phyloP scores from a whole-genome alignment of 495 filamentous ascomycete species.

The Aspergillus panamensis region DNA sequence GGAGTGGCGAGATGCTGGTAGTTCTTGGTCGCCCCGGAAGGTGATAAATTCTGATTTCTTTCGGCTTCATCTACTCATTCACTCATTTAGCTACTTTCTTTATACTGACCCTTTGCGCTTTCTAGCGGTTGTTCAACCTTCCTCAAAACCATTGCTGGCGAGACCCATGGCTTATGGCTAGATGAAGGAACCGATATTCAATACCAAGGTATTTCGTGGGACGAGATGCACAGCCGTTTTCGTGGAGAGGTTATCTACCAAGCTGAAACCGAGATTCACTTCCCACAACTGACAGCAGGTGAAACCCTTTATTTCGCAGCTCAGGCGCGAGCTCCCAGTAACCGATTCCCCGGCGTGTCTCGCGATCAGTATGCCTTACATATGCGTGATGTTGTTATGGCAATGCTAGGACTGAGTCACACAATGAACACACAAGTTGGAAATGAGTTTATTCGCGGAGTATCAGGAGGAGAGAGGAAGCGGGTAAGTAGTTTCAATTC shows the following conservation, averaged over 20 bases:
- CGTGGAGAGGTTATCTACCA: constrained; percentile 80
- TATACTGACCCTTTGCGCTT: not conserved
- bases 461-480: constrained; percentile 80
- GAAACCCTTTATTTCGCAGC: constrained; percentile 80
- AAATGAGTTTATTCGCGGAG: constrained; percentile 75
- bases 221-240: constrained; percentile 61
- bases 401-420: constrained; percentile 72
- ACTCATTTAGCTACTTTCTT: not conserved
- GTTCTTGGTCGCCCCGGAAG: constrained; percentile 73
- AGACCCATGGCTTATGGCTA: constrained; percentile 68
- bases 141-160: constrained; percentile 74
- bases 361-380: constrained; percentile 58
- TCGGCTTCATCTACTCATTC: not conserved
- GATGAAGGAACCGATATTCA: constrained; percentile 65
- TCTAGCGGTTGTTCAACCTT: constrained; percentile 70
- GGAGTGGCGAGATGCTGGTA: constrained; percentile 74
- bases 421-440: constrained; percentile 75
- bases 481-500: constrained; percentile 36
- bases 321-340: constrained; percentile 59
- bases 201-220: constrained; percentile 59
- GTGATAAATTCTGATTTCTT: constrained; percentile 24
- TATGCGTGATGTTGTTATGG: constrained; percentile 73
- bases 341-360: constrained; percentile 57
- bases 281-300: constrained; percentile 75
- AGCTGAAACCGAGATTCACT: constrained; percentile 77